Percentiles rank a stretch among this genome's conserved stretches.
phyloP scores from a whole-genome alignment of 1,284 basidiomycete genomes.

The Rhodotorula sp. region DNA sequence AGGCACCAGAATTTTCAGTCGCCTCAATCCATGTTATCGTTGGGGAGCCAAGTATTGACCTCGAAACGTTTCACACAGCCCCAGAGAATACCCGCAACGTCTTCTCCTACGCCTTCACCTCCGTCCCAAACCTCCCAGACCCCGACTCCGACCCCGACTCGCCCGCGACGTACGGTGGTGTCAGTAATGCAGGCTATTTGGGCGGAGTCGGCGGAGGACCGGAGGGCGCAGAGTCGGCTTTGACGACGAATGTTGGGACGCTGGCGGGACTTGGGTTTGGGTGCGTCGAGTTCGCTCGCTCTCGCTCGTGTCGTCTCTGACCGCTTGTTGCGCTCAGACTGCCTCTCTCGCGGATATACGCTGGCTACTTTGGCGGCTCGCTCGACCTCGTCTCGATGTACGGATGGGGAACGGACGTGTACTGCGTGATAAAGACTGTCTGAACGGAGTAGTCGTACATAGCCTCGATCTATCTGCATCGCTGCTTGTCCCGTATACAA shows the following conservation, averaged over 20 bases:
- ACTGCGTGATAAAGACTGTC: constrained; percentile 14
- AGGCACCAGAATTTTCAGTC: too few relatives aligned
- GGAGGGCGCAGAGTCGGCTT: constrained; percentile 67
- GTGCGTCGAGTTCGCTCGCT: constrained; percentile 33
- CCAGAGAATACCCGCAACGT: constrained; percentile 70
- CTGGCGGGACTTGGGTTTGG: constrained; percentile 81
- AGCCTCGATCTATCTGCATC: background rate
- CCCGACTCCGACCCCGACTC: constrained; percentile 41
- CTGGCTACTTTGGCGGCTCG: constrained; percentile 65
- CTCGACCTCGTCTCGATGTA: constrained; percentile 72
- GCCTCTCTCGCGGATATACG: constrained; percentile 23
- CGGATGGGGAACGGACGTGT: constrained; percentile 73
- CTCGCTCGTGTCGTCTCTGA: background rate
- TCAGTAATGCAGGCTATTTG: constrained; percentile 48
- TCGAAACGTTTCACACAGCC: constrained; percentile 5
- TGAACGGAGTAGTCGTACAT: background rate
- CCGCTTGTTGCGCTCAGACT: constrained; percentile 11
- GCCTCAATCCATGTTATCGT: too few relatives aligned
- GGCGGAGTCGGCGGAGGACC: constrained; percentile 61
- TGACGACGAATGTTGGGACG: constrained; percentile 71
- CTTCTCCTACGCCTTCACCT: constrained; percentile 88
- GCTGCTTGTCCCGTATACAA: background rate
- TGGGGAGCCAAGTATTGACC: too few relatives aligned
- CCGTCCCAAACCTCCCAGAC: constrained; percentile 54
- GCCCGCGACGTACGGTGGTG: constrained; percentile 35